These are phyloP conservation scores for Lonicera japonica DNA, from an alignment of 129 eudicot genomes.

Conservation along the genomic window DNA sequence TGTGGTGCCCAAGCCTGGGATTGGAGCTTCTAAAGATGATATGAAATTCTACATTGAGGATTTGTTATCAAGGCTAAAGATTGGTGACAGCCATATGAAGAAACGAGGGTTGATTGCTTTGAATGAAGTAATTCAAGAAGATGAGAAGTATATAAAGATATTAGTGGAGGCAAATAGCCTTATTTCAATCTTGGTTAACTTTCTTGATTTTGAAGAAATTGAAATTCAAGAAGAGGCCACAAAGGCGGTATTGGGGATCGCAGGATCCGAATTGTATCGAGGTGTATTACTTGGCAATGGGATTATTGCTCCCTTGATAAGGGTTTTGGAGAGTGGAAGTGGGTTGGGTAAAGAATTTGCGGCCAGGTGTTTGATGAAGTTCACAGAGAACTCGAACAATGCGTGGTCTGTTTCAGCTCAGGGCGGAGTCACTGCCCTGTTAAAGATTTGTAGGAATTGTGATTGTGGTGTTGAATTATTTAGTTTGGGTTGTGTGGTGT, in stretches of 20 bases:
- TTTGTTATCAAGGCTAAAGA: conserved; percentile 59
- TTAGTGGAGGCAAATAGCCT: conserved; percentile 48
- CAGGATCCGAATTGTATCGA: conserved; percentile 41
- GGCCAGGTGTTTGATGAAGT: conserved; percentile 56
- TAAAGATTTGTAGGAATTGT: conserved; percentile 44
- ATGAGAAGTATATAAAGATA: conserved; percentile 58
- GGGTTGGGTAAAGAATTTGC: conserved; percentile 51
- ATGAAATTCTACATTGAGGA: conserved; percentile 66
- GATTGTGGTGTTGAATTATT: conserved; percentile 49
- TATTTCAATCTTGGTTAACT: conserved; percentile 36
- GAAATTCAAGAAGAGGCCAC: conserved; percentile 66
- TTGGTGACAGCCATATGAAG: conserved; percentile 66
- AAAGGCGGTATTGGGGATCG: conserved; percentile 39
- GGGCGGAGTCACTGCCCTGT: conserved; percentile 64
- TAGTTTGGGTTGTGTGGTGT: conserved; percentile 68
- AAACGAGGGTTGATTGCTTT: conserved; percentile 56
- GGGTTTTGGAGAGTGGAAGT: conserved; percentile 63
- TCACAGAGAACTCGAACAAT: conserved; percentile 70
- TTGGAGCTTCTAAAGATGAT: conserved; percentile 57
- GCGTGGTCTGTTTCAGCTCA: conserved; percentile 88
- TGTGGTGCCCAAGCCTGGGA: conserved; percentile 62
- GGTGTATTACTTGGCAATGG: conserved; percentile 46
- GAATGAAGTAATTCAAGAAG: conserved; percentile 50
- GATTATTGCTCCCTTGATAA: conserved; percentile 51
- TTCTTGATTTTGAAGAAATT: conserved; percentile 47